Conservation (phyloP, 495 filamentous ascomycete genomes). For the Hamigera avellanea region DNA sequence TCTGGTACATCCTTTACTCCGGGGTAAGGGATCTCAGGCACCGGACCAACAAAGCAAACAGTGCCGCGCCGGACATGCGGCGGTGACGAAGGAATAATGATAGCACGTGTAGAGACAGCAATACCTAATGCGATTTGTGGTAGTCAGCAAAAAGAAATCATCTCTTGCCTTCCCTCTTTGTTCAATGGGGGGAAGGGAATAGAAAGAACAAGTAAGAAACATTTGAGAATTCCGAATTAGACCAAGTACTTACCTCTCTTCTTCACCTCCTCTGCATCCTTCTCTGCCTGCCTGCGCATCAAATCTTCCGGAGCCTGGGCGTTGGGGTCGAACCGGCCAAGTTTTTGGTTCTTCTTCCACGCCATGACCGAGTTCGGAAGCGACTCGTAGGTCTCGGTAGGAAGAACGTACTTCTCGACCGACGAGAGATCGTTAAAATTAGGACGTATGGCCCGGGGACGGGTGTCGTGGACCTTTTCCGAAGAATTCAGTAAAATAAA, state of each 20-base stretch:
- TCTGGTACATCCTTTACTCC: conserved; percentile 12
- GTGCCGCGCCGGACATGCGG: conserved; percentile 67
- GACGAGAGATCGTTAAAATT: conserved; percentile 70
- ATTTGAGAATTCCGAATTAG: not conserved
- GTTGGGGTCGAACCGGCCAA: conserved; percentile 88
- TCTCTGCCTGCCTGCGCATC: conserved; percentile 56
- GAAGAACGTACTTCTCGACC: conserved; percentile 79
- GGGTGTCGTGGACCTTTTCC: conserved; percentile 63
- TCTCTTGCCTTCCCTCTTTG: too few species aligned
- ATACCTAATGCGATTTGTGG: conserved; percentile 20
- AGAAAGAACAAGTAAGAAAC: not conserved
- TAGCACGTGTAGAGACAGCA: conserved; percentile 21
- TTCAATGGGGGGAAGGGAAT: not conserved
- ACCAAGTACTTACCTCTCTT: conserved; percentile 34
- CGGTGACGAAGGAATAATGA: conserved; percentile 31
- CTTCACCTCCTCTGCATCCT: conserved; percentile 52
- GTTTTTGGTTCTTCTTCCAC: conserved; percentile 84
- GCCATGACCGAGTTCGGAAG: conserved; percentile 79
- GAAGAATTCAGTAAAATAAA: not conserved
- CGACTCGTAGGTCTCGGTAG: conserved; percentile 67
- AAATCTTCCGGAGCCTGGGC: conserved; percentile 48
- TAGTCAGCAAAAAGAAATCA: not conserved
- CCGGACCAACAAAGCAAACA: conserved; percentile 70
- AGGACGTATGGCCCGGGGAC: conserved; percentile 54
- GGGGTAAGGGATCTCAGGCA: conserved; percentile 63